Percentiles rank a stretch among this genome's conserved stretches.
phyloP scores from a whole-genome alignment of 179 eudicot genomes.

The Beta macrorhiza region DNA sequence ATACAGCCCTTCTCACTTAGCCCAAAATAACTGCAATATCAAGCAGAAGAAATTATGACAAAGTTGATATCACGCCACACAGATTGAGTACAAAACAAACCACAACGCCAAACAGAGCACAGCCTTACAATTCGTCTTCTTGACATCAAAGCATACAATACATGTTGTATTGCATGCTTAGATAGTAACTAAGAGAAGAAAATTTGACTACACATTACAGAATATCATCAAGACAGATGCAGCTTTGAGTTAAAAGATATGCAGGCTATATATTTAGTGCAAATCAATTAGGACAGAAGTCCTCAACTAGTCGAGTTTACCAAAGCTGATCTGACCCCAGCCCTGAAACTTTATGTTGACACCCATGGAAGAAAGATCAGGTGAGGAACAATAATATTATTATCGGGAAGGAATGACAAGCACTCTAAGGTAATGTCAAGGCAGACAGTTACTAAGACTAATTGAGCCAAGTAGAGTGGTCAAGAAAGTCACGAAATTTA shows the following conservation, averaged over 20 bases:
- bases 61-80: background rate
- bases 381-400: background rate
- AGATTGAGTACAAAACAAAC: background rate
- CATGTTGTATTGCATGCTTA: background rate
- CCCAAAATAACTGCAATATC: background rate
- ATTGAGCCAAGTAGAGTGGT: background rate
- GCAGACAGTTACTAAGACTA: background rate
- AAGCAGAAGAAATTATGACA: background rate
- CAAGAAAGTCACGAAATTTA: background rate
- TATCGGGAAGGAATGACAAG: background rate
- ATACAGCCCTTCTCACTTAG: background rate
- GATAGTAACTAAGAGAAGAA: background rate
- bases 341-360: constrained; percentile 1
- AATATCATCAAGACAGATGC: background rate
- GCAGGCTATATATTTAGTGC: background rate
- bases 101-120: background rate
- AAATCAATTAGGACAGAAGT: background rate
- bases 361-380: background rate
- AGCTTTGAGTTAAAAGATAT: background rate
- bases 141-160: background rate
- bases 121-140: background rate
- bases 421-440: background rate
- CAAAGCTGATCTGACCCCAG: background rate
- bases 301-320: background rate
- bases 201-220: background rate